Base-by-base conservation (phyloP, 2,329 filamentous ascomycete species). In the Escovopsis sp. region DNA sequence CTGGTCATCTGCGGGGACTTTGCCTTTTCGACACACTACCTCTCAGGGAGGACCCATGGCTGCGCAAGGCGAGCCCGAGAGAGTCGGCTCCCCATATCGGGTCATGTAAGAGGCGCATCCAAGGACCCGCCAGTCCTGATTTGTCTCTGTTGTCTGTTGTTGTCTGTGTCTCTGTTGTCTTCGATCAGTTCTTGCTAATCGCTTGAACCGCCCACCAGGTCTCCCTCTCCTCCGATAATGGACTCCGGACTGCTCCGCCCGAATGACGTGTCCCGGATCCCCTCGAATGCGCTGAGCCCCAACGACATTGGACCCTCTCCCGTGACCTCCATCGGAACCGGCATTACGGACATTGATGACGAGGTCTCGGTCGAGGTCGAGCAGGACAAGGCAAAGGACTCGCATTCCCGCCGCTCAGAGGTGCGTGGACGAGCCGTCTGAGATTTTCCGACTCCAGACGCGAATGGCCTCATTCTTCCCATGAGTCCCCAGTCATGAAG, bases 321-420 rank as follows among this genome's bases (percentile, higher is more conserved):
- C 7, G 82, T 88, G 17, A 86, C 85, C 34, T 90, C 84, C 27
- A 87, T 82, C 52, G 81, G 82, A 39, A 90, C 84, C 17, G 80
- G 79, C 48, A 77, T 72, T 27, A 88, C 84, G 10, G 84, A 90
- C 52, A 86, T 90, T 36, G 84, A 90, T 42, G 83, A 88, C 43
- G 80, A 86, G 43, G 68, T 60, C 33, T 66, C 69, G 29, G 77
- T 83, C 42, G 77, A 76, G 45, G 64, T 68, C 43, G 61, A 60
- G 35, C 49, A 51, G 31, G 43, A 39, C 9, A 46, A 53, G 34
- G 29, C 38, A 15, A 34, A 27, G 13, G 39, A 44, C 27, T 35
- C 35, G 28, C 37, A 41, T 17, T 30, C 33, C 5, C 53, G 40
- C 33, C 46, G 48, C n/a, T 53, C 54, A 9, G 52, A 56, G 49